Evolutionary conservation across 345 rosid genomes (phyloP), one percentile per base, ranked within the genome.

Genomic region (Eucalyptus sp.): DNA sequence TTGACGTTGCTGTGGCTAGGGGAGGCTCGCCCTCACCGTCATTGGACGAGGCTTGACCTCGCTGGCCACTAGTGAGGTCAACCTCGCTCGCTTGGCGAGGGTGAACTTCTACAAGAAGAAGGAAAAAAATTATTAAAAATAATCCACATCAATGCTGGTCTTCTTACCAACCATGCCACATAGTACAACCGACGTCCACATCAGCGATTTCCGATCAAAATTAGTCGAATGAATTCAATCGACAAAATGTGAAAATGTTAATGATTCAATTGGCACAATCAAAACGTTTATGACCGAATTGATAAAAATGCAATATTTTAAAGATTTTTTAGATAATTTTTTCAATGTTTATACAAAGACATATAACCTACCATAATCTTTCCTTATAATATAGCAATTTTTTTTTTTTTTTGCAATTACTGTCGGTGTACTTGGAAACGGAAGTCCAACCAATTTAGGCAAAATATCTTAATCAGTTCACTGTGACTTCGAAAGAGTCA

Each of bases 171-270:
- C 25, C 25, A 52, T 52, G 25, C 25, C 8, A 52, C 10, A 20
- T 52, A 52, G 10, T 52, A 24, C 6, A 22, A 1, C 3, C 1
- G 1, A 24, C 0, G 0, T 24, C 5, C 13, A 22, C 1, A 0
- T 56, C 10, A 24, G 6, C 1, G 29, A 56, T 56, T 56, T 56
- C 5, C 29, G 0, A 56, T 56, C 62, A 56, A 56, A 56, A 56
- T 24, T 56, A 56, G 62, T 56, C 29, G 5, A 22, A 56, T 56
- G 13, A 6, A 56, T 24, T 56, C 29, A 56, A 56, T 24, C 3
- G 13, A 56, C 6, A 56, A 56, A 56, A 24, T 24, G 29, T 9
- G 27, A 56, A 56, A 56, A 56, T 56, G 12, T 56, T 56, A 9
- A 56, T 22, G 2, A 56, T 56, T 56, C 62, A 24, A 56, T 56